Evolutionary conservation across 768 basidiomycete species (phyloP), one percentile per base, ranked within the genome.

Genomic region (Suillus occidentalis): DNA sequence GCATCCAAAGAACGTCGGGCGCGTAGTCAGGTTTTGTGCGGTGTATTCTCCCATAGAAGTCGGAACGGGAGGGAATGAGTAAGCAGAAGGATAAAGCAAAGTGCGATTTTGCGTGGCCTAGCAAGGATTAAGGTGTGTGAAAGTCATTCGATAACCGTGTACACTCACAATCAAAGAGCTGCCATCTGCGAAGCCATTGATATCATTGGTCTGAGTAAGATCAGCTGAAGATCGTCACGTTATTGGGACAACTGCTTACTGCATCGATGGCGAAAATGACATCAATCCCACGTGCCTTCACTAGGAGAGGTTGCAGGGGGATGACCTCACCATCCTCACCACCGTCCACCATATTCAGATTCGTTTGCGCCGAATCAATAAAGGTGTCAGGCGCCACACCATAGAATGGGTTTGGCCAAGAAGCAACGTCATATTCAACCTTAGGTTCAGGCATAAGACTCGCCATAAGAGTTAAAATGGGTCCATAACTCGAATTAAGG

Each of bases 181-280:
- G 12, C 73, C 75, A 5, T 69, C 61, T 4, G 73, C 66, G 14
- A 72, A 76, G 52, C 61, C 57, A 47, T 70, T 62, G 0, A 58
- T 28, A 36, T 76, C 67, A 8, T 62, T 22, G 6, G 57, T 68
- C 74, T 73, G 43, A 25, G 64, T 22, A 13, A 13, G 7, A 34
- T 67, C 6, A 52, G 20, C 43, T 25, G 1, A 49, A 12, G 50
- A 22, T 47, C 2, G 10, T 12, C 28, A 10, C 25, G 34, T 25
- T 60, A 6, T 37, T 70, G 25, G 10, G 2, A 40, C 6, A 22
- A 72, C 77, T 18, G 12, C 78, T 63, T 69, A 76, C 71, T 12
- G 76, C 78, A 69, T 87, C 86, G 55, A 86, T 79, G 0, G 83
- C 84, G 39, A 87, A 57, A 68, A 87, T 82, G 8, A 79, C 77